phyloP scores from a whole-genome alignment of 2,329 filamentous ascomycete species.

The Neocatenulostroma microsporum region DNA sequence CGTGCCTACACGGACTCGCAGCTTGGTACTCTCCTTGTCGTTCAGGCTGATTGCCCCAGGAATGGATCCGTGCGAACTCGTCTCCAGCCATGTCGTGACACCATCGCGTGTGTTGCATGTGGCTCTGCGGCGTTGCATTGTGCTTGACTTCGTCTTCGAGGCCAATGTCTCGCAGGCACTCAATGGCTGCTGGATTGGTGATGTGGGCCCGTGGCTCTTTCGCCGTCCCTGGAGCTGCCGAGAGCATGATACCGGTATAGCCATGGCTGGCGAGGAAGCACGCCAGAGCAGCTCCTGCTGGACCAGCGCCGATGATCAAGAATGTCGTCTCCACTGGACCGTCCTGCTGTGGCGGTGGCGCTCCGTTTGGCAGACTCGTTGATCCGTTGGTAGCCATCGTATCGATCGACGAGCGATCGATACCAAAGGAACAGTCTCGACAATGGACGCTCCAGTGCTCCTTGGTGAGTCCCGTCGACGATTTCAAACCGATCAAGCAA shows the following conservation, averaged over 20 bases:
- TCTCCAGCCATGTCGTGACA: slow-evolving; percentile 38
- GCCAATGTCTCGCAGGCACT: slow-evolving; percentile 40
- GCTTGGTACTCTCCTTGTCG: slow-evolving; percentile 31
- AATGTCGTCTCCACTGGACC: slow-evolving; percentile 21
- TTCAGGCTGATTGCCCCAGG: slow-evolving; percentile 36
- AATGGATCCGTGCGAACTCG: slow-evolving; percentile 36
- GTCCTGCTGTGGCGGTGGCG: neutral
- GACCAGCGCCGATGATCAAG: slow-evolving; percentile 29
- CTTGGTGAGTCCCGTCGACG: no score
- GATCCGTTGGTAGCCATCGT: slow-evolving; percentile 6
- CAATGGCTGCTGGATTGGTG: slow-evolving; percentile 44
- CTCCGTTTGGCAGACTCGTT: slow-evolving; percentile 5
- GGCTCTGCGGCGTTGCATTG: slow-evolving; percentile 26
- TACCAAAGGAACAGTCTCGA: no score
- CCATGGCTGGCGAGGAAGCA: slow-evolving; percentile 28
- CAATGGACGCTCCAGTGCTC: no score
- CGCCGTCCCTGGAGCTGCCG: slow-evolving; percentile 43
- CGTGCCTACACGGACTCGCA: slow-evolving; percentile 34
- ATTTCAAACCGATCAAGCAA: no score
- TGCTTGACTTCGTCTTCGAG: slow-evolving; percentile 31
- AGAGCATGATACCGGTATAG: slow-evolving; percentile 48
- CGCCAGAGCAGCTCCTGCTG: slow-evolving; percentile 28
- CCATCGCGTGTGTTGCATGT: slow-evolving; percentile 37
- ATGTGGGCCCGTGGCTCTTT: slow-evolving; percentile 54
- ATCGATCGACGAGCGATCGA: no score